These are phyloP conservation scores for Pseudisothecium myosuroides DNA, from an alignment of 225 moss, liverwort and hornwort species.

Conservation along the genomic window DNA sequence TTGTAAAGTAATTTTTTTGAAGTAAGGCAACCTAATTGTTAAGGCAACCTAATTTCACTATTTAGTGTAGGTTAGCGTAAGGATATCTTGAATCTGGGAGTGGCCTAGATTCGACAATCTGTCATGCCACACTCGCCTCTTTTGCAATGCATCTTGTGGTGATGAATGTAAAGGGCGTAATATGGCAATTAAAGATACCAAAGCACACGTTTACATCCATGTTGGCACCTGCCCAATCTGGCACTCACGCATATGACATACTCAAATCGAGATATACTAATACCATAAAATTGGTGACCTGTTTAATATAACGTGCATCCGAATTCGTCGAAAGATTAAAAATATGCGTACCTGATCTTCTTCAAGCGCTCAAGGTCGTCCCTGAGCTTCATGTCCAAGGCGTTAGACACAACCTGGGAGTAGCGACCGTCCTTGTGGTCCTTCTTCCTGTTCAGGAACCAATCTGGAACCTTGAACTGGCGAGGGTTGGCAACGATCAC, in stretches of 20 bases:
- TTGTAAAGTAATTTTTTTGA: too few species aligned
- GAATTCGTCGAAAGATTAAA: background rate
- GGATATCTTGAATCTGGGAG: background rate
- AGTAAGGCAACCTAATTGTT: too few species aligned
- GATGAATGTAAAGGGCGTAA: background rate
- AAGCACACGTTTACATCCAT: background rate
- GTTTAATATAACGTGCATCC: background rate
- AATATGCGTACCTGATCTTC: constrained; percentile 58
- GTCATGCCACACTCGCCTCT: too few species aligned
- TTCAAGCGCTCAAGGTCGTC: constrained; percentile 81
- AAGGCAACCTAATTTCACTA: too few species aligned
- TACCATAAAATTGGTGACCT: background rate
- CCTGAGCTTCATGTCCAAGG: constrained; percentile 84
- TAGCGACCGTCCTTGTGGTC: constrained; percentile 87
- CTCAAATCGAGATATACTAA: too few species aligned
- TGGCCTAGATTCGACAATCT: background rate
- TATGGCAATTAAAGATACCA: background rate
- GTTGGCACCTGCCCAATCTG: background rate
- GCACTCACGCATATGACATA: background rate
- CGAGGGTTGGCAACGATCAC: constrained; percentile 82
- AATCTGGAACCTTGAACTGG: constrained; percentile 86
- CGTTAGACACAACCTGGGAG: constrained; percentile 87
- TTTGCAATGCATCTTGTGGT: background rate
- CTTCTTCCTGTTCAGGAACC: constrained; percentile 92
- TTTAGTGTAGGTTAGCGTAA: too few species aligned